phyloP scores from a whole-genome alignment of 495 filamentous ascomycete species.

The Halenospora varia region DNA sequence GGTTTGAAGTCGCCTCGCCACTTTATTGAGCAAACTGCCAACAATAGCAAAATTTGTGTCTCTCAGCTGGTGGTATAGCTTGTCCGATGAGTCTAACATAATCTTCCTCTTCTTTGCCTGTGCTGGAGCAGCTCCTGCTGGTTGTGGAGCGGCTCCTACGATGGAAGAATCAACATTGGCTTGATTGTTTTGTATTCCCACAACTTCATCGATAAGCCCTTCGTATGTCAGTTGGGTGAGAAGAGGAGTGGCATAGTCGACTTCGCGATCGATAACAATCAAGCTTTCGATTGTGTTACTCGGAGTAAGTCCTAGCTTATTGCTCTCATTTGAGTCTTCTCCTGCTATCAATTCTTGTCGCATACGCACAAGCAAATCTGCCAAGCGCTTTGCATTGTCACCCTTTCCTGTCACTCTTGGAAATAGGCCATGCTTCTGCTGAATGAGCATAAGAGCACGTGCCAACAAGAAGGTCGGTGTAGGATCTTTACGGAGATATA shows the following conservation, averaged over 20 bases:
- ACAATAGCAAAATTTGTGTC: slow-evolving; percentile 96
- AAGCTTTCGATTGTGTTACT: slow-evolving; percentile 83
- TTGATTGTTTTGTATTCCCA: slow-evolving; percentile 84
- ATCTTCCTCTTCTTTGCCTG: slow-evolving; percentile 83
- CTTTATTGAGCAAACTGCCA: slow-evolving; percentile 80
- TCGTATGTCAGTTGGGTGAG: slow-evolving; percentile 97
- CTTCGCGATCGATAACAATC: slow-evolving; percentile 92
- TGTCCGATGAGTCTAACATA: slow-evolving; percentile 82
- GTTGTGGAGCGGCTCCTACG: slow-evolving; percentile 64
- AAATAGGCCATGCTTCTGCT: slow-evolving; percentile 88
- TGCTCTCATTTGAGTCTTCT: slow-evolving; percentile 60
- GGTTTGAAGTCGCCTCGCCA: slow-evolving; percentile 79
- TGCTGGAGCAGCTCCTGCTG: slow-evolving; percentile 45
- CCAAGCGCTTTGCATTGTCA: slow-evolving; percentile 82
- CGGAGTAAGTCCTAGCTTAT: slow-evolving; percentile 70
- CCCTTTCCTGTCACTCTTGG: slow-evolving; percentile 96
- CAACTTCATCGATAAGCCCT: slow-evolving; percentile 91
- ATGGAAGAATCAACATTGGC: slow-evolving; percentile 92
- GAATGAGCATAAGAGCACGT: slow-evolving; percentile 91
- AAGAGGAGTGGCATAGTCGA: slow-evolving; percentile 86
- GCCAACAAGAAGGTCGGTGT: slow-evolving; percentile 84
- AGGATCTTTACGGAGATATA: slow-evolving; percentile 89
- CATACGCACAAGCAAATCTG: slow-evolving; percentile 89
- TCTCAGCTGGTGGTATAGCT: slow-evolving; percentile 81
- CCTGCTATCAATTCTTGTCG: slow-evolving; percentile 82